phyloP scores from a whole-genome alignment of 78 protist species.

The Pigoraptor vietnamica region DNA sequence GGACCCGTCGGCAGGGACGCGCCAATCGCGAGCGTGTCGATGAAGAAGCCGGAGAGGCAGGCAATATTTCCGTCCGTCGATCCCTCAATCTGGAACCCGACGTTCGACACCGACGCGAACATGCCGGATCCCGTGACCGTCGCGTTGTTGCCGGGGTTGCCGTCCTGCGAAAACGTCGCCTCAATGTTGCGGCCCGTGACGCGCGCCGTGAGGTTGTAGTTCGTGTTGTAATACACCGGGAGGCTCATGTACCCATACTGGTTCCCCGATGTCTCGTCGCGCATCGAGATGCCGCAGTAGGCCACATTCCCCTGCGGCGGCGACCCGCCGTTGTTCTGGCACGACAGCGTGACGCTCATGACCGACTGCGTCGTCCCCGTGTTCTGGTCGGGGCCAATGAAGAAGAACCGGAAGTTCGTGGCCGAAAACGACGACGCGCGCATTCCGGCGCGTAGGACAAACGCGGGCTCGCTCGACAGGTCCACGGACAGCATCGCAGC shows the following conservation, averaged over 20 bases:
- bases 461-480: background rate
- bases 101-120: background rate
- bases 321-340: background rate
- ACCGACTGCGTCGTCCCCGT: background rate
- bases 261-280: background rate
- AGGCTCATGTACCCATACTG: background rate
- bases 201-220: background rate
- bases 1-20: background rate
- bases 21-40: background rate
- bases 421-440: background rate
- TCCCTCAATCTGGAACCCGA: background rate
- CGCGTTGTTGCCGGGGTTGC: background rate
- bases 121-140: background rate
- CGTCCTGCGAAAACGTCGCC: background rate
- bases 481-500: background rate
- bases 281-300: background rate
- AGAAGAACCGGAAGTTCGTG: background rate
- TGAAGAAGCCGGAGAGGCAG: background rate
- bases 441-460: background rate
- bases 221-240: background rate
- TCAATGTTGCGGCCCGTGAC: background rate
- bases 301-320: background rate
- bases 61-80: background rate
- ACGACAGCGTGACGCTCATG: background rate
- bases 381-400: background rate